These are phyloP conservation scores for Pichia sporocuriosa DNA, from an alignment of 805 yeast species.

Conservation along the genomic window DNA sequence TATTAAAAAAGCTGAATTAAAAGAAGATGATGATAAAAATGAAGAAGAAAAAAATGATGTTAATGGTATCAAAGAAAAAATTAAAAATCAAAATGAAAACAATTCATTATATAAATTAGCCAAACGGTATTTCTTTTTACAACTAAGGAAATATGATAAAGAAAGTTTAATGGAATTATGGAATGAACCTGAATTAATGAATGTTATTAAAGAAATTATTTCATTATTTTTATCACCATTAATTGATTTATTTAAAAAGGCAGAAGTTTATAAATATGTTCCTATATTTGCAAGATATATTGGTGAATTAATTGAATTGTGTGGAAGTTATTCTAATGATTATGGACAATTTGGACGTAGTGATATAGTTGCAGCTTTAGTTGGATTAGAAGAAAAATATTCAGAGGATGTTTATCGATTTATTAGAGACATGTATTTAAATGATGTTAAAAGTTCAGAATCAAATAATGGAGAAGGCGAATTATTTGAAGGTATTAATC, in stretches of 20 bases:
- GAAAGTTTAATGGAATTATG: constrained; percentile 67
- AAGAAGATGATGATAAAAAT: background rate
- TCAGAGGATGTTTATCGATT: constrained; percentile 68
- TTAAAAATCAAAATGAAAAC: constrained; percentile 14
- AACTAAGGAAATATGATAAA: constrained; percentile 69
- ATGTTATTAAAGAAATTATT: constrained; percentile 64
- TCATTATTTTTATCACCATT: constrained; percentile 70
- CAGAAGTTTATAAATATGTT: constrained; percentile 59
- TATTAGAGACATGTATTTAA: constrained; percentile 72
- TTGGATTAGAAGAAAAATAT: constrained; percentile 61
- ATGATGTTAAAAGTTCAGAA: constrained; percentile 47
- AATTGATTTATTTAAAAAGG: constrained; percentile 58
- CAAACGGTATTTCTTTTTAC: constrained; percentile 55
- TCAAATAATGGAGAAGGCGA: constrained; percentile 22
- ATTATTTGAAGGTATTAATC: constrained; percentile 62
- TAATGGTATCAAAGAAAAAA: background rate
- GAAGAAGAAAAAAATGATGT: constrained; percentile 3
- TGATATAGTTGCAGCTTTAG: constrained; percentile 62
- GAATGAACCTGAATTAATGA: constrained; percentile 80
- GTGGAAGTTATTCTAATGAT: constrained; percentile 43
- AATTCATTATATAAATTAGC: constrained; percentile 38
- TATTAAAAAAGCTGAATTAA: constrained; percentile 12
- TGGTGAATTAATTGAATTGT: constrained; percentile 54
- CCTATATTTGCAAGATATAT: constrained; percentile 60
- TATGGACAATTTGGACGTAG: constrained; percentile 35